Evolutionary conservation across 306 rosid species (phyloP), one percentile per base, ranked within the genome.

Genomic region (Cajanus cajan): DNA sequence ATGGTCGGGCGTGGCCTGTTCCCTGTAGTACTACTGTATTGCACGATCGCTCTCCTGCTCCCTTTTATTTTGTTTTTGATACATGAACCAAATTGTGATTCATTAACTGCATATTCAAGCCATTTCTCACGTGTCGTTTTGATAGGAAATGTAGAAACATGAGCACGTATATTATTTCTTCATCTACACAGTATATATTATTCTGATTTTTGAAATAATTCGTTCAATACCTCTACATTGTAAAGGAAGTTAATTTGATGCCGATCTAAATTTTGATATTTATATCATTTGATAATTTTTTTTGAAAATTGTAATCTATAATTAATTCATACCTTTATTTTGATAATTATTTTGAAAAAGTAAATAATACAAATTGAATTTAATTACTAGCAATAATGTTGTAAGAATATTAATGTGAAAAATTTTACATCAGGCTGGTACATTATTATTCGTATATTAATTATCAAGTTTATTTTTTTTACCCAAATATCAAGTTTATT

Each of bases 21-120:
- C 1, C 55, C 11, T 43, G 31, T 65, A 10, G 24, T 68, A 68
- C n/a, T n/a, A n/a, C 59, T 28, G 31, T 28, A 18, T n/a, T 6
- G 45, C 24, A 70, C 39, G 40, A 31, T 68, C 13, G 0, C 16
- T 28, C 44, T 70, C 28, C 13, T 0, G 11, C 7, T 28, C 43
- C 44, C 31, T 48, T 48, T 70, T 48, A 48, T 31, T 24, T 68
- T 6, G 50, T 28, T n/a, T n/a, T n/a, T n/a, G n/a, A 70, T 70
- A 70, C 61, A 28, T 70, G 62, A 28, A 70, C 48, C 76, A 68
- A 68, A n/a, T n/a, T n/a, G n/a, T n/a, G n/a, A n/a, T n/a, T 10
- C 61, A n/a, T 70, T 47, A 47, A 47, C 61, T 47, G 25, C 21
- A 47, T n/a, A 0, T n/a, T 9, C 28, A 47, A 28, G 45, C 0